Evolutionary conservation across 148 eudicot species (phyloP).

Genomic region (Rhododendron simsii): DNA sequence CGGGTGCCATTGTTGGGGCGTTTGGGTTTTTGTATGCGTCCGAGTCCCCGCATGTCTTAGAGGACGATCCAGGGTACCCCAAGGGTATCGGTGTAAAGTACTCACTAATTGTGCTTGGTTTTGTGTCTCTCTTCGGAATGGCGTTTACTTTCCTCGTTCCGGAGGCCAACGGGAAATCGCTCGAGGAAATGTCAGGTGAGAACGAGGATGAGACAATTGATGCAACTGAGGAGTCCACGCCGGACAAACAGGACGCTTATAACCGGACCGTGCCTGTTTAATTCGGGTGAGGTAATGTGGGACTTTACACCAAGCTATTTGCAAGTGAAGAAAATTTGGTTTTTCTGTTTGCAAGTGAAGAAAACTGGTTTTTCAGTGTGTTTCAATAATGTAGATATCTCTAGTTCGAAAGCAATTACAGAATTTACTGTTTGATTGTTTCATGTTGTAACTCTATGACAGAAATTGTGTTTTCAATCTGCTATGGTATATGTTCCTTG

Average conservation of each 20-base stretch:
- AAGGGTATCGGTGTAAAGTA: conserved; percentile 55
- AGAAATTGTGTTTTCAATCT: neutral
- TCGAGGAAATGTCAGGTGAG: conserved; percentile 73
- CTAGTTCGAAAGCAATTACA: too few species aligned
- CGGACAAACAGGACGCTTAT: neutral
- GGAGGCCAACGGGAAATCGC: conserved; percentile 75
- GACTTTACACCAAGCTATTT: neutral
- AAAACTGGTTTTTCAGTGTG: neutral
- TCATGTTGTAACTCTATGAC: too few species aligned
- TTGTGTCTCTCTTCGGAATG: conserved; percentile 48
- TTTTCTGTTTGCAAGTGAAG: too few species aligned
- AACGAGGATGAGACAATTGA: conserved; percentile 30
- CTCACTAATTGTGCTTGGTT: conserved; percentile 59
- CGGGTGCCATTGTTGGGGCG: conserved; percentile 37
- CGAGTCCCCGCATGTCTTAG: conserved; percentile 1
- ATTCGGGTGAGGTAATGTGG: neutral
- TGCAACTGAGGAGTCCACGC: too few species aligned
- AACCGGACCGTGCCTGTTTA: conserved; percentile 38
- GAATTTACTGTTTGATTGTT: too few species aligned
- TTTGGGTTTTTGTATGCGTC: conserved; percentile 79
- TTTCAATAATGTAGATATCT: neutral
- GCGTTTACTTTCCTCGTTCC: conserved; percentile 67
- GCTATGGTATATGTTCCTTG: neutral
- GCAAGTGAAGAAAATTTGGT: neutral
- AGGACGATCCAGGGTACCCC: conserved; percentile 57